Percentiles rank a stretch among this genome's conserved stretches.
Evolutionary conservation across 495 filamentous ascomycete species (phyloP).

Genomic region (Monascus purpureus): DNA sequence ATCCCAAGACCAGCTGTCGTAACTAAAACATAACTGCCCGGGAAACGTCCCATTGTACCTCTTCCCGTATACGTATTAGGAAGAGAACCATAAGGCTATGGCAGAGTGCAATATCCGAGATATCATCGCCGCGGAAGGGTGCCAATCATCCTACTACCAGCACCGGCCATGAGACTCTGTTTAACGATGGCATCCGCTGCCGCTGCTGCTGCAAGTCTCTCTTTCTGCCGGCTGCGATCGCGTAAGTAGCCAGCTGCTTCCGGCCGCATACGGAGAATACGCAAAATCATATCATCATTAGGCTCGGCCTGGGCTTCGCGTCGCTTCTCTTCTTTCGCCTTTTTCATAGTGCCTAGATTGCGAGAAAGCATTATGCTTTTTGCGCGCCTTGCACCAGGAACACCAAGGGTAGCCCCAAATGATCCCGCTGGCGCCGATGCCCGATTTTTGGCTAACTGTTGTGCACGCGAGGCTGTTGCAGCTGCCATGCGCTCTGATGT

Average conservation of each 20-base stretch:
- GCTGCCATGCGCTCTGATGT: slow-evolving; percentile 91
- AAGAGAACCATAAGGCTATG: no score
- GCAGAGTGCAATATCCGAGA: no score
- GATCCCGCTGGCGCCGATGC: slow-evolving; percentile 46
- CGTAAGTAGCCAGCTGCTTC: slow-evolving; percentile 85
- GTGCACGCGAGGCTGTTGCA: slow-evolving; percentile 67
- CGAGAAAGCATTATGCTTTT: slow-evolving; percentile 93
- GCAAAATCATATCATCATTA: slow-evolving; percentile 94
- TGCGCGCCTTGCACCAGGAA: slow-evolving; percentile 56
- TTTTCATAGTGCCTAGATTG: slow-evolving; percentile 91
- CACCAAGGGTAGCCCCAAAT: slow-evolving; percentile 30
- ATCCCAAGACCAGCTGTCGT: no score
- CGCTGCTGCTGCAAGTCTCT: slow-evolving; percentile 75
- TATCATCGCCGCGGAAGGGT: slow-evolving; percentile 30
- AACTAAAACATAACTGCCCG: no score
- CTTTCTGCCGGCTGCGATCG: slow-evolving; percentile 85
- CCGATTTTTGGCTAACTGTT: slow-evolving; percentile 52
- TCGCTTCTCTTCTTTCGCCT: slow-evolving; percentile 89
- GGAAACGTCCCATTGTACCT: no score
- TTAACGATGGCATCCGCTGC: slow-evolving; percentile 90
- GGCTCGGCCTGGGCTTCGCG: slow-evolving; percentile 93
- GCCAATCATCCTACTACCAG: slow-evolving; percentile 47
- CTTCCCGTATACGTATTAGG: no score
- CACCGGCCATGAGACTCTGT: slow-evolving; percentile 69
- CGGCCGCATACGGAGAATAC: slow-evolving; percentile 89